phyloP scores from a whole-genome alignment of 2,329 filamentous ascomycete genomes.

The Pseudonectria foliicola region DNA sequence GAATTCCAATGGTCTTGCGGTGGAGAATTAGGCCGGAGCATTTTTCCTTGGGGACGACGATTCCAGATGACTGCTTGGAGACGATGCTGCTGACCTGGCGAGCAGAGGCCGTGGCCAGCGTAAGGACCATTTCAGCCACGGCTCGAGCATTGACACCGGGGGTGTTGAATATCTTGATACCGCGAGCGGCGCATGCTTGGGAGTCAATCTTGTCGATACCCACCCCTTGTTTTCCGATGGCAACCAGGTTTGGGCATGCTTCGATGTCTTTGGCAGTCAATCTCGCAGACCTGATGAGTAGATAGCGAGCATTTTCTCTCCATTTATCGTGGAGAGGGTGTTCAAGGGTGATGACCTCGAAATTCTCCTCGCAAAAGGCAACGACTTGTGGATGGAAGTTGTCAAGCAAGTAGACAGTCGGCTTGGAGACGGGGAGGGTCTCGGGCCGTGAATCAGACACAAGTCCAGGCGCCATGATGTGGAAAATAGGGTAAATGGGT shows the following conservation, averaged over 20 bases:
- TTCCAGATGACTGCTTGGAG: slow-evolving; percentile 22
- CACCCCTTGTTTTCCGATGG: slow-evolving; percentile 41
- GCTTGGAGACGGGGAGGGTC: slow-evolving; percentile 16
- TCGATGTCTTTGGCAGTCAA: slow-evolving; percentile 32
- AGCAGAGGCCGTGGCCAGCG: slow-evolving; percentile 29
- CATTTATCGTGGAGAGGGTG: slow-evolving; percentile 31
- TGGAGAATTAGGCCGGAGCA: slow-evolving; percentile 32
- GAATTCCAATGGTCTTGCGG: slow-evolving; percentile 28
- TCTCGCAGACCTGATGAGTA: slow-evolving; percentile 31
- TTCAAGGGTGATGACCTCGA: slow-evolving; percentile 30
- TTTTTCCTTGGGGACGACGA: slow-evolving; percentile 30
- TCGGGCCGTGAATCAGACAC: background rate
- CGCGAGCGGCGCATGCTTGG: slow-evolving; percentile 28
- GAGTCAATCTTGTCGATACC: slow-evolving; percentile 40
- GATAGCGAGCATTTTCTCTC: slow-evolving; percentile 31
- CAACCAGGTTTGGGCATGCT: slow-evolving; percentile 28
- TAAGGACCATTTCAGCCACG: slow-evolving; percentile 33
- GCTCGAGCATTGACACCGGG: slow-evolving; percentile 37
- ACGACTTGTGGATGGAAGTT: slow-evolving; percentile 30
- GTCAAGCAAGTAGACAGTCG: slow-evolving; percentile 34
- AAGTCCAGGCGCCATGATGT: slow-evolving; percentile 6
- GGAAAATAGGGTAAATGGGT: too few species aligned
- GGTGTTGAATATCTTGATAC: slow-evolving; percentile 40
- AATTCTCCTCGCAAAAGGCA: slow-evolving; percentile 28
- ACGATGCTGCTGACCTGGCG: slow-evolving; percentile 26